Evolutionary conservation across 495 filamentous ascomycete species (phyloP).

Genomic region (Talaromyces thailandensis): DNA sequence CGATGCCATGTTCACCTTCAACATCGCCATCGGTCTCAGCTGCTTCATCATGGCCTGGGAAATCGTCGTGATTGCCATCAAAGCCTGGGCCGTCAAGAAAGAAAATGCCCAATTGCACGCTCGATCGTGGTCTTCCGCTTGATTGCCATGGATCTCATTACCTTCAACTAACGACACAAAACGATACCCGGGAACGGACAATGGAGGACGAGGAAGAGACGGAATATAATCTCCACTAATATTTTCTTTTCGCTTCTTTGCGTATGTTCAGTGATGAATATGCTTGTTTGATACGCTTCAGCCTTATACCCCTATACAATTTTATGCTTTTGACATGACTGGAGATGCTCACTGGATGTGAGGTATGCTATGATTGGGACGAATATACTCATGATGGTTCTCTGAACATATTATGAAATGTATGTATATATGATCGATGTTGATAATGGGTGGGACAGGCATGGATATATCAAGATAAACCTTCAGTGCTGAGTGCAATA

Average conservation of each 20-base stretch:
- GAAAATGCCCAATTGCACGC: slow-evolving; percentile 28
- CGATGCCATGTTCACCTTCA: slow-evolving; percentile 90
- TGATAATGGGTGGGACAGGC: not conserved
- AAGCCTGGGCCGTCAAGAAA: slow-evolving; percentile 73
- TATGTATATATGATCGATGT: not conserved
- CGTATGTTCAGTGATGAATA: not conserved
- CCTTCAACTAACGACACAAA: not conserved
- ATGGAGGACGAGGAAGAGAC: not conserved
- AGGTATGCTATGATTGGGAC: not conserved
- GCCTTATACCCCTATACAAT: slow-evolving; percentile 18
- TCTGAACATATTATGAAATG: not conserved
- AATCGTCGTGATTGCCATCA: slow-evolving; percentile 69
- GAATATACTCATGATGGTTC: not conserved
- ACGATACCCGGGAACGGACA: not conserved
- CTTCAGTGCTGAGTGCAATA: not conserved
- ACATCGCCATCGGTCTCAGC: slow-evolving; percentile 75
- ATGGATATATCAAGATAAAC: not conserved
- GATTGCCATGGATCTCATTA: no score
- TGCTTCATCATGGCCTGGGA: slow-evolving; percentile 82
- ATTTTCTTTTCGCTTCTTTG: slow-evolving; percentile 1
- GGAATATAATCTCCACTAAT: not conserved
- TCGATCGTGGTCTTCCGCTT: slow-evolving; percentile 7
- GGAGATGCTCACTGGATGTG: slow-evolving; percentile 35
- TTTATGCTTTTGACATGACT: slow-evolving; percentile 31
- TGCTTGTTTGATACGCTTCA: slow-evolving; percentile 10